Evolutionary conservation across 192 early-diverging fungal species (phyloP), one percentile per base, ranked within the genome.

Genomic region (Rhizoclosmatium sp.): DNA sequence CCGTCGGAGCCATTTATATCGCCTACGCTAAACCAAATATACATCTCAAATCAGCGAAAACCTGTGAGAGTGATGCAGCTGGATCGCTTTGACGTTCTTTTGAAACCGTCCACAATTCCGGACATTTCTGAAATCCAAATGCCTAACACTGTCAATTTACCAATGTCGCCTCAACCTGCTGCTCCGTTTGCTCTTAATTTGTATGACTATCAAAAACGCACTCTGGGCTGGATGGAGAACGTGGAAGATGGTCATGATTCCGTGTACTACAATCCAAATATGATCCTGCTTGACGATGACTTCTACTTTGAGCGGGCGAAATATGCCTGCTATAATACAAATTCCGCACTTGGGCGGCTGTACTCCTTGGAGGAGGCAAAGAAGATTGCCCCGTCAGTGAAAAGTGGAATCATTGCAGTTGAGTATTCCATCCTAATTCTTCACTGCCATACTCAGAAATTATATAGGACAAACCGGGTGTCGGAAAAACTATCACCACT

Each of bases 401-500:
- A 45, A 31, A 71, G 39, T 56, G 75, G 75, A 3, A 76, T 76
- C 19, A 76, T 76, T 76, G 75, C 75, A 19, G 75, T 76, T 31
- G 31, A 31, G 54, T 19, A 66, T 69, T 71, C 2, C 21, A 39
- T 48, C 2, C 39, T 59, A 31, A 0, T 31, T 0, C 0, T 0
- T 31, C 31, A 31, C 31, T 31, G 0, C 31, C 31, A 31, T 31
- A 31, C 31, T 31, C 0, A 31, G 31, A 31, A 31, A 31, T 31
- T 31, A 31, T 31, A 31, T 51, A 76, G 75, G 75, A 76, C 68
- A 76, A 76, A 71, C 75, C 75, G 12, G 75, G 75, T 7, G 75
- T 76, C 2, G 75, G 75, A 76, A 76, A 76, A 60, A 76, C 75
- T n/a, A 76, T 76, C 7, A 69, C 54, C 16, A 73, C 68, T 2